These are phyloP conservation scores for Cicer bijugum DNA, from an alignment of 306 rosid genomes.

Conservation along the genomic window DNA sequence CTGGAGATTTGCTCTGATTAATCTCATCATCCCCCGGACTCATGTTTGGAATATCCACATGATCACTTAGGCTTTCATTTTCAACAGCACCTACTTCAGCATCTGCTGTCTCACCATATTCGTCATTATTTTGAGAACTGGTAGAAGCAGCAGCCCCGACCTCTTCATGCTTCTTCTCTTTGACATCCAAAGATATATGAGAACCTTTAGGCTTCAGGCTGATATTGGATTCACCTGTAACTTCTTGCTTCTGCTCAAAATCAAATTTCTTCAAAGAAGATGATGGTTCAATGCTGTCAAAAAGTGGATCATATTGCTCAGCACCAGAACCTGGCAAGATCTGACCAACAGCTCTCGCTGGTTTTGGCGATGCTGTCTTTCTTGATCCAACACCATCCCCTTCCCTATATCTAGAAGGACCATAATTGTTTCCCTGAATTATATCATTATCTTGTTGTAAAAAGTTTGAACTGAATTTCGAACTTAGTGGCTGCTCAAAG, in stretches of 20 bases:
- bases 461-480: conserved; percentile 63
- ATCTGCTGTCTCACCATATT: conserved; percentile 89
- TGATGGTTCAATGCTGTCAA: conserved; percentile 85
- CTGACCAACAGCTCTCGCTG: conserved; percentile 60
- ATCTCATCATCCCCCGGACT: conserved; percentile 65
- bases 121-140: conserved; percentile 76
- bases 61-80: conserved; percentile 69
- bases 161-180: conserved; percentile 64
- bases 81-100: conserved; percentile 86
- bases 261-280: conserved; percentile 55
- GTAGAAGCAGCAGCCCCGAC: conserved; percentile 75
- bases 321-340: conserved; percentile 56
- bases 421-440: conserved; percentile 50
- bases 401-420: conserved; percentile 54
- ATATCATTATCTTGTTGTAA: conserved; percentile 60
- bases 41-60: conserved; percentile 51
- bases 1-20: conserved; percentile 74
- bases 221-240: conserved; percentile 61
- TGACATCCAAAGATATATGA: conserved; percentile 57
- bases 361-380: conserved; percentile 62
- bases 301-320: conserved; percentile 89
- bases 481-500: conserved; percentile 80
- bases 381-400: conserved; percentile 60
- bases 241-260: conserved; percentile 61
- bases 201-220: conserved; percentile 60